These are phyloP conservation scores for Suhomyces bokatorum DNA, from an alignment of 1,139 yeast genomes.

Conservation along the genomic window DNA sequence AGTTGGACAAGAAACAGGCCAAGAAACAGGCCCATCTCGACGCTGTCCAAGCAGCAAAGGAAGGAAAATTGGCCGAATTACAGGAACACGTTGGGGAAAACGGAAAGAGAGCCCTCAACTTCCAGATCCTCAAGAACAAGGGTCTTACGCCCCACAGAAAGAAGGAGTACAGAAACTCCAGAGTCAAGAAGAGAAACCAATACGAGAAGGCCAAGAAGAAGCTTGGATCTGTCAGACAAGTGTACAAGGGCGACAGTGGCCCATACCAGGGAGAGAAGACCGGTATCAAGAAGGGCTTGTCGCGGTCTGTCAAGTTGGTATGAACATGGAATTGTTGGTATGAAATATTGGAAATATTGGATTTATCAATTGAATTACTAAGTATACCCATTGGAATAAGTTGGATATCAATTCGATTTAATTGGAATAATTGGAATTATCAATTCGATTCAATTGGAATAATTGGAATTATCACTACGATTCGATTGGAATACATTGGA, in stretches of 20 bases:
- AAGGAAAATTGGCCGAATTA: slow-evolving; percentile 75
- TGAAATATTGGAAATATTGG: no score
- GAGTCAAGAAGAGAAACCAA: slow-evolving; percentile 98
- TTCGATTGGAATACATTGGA: no score
- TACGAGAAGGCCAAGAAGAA: slow-evolving; percentile 95
- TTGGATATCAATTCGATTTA: no score
- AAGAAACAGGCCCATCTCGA: slow-evolving; percentile 66
- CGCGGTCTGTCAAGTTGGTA: slow-evolving; percentile 79
- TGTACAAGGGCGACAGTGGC: slow-evolving; percentile 75
- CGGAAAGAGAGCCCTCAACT: slow-evolving; percentile 93
- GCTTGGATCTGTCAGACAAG: slow-evolving; percentile 85
- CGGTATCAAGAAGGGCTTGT: slow-evolving; percentile 92
- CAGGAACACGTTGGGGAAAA: slow-evolving; percentile 67
- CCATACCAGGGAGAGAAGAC: slow-evolving; percentile 94
- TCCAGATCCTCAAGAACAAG: slow-evolving; percentile 90
- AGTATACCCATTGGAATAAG: no score
- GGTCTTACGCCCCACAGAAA: slow-evolving; percentile 92
- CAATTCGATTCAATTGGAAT: no score
- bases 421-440: no score
- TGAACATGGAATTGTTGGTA: no score
- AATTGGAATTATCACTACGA: no score
- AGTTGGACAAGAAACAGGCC: slow-evolving; percentile 47
- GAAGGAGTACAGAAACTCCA: slow-evolving; percentile 91
- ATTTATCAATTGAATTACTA: no score
- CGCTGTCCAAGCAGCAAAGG: slow-evolving; percentile 80